Evolutionary conservation across 352 stramenopile genomes (phyloP).

Genomic region (Phytophthora megakarya): DNA sequence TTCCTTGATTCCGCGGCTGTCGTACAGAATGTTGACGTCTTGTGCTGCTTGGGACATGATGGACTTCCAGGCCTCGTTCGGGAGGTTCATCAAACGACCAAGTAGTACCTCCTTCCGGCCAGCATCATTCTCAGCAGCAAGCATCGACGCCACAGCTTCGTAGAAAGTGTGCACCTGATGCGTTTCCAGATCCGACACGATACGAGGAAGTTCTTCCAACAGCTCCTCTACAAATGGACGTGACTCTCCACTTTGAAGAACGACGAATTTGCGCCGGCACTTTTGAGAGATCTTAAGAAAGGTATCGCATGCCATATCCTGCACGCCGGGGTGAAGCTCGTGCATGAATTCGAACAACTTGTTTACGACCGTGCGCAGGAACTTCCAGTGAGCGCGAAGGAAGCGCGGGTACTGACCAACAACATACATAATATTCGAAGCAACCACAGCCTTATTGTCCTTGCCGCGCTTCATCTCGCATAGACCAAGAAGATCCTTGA

Average conservation of each 20-base stretch:
- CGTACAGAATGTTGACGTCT: slow-evolving; percentile 83
- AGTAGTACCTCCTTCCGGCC: slow-evolving; percentile 92
- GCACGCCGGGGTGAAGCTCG: slow-evolving; percentile 98
- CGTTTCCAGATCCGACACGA: slow-evolving; percentile 97
- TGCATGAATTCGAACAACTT: slow-evolving; percentile 99
- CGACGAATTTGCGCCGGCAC: slow-evolving; percentile 98
- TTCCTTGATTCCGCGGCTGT: slow-evolving; percentile 80
- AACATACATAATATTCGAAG: slow-evolving; percentile 99
- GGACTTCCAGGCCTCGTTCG: slow-evolving; percentile 92
- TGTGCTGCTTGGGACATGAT: slow-evolving; percentile 82
- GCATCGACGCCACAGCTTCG: slow-evolving; percentile 95
- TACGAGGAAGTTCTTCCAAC: slow-evolving; percentile 93
- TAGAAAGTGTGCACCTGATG: slow-evolving; percentile 99
- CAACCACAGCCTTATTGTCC: slow-evolving; percentile 99
- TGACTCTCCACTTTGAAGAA: slow-evolving; percentile 93
- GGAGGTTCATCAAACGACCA: slow-evolving; percentile 95
- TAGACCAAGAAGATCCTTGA: slow-evolving; percentile 98
- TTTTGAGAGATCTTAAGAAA: slow-evolving; percentile 99
- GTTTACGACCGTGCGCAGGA: slow-evolving; percentile 99
- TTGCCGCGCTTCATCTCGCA: slow-evolving; percentile 99
- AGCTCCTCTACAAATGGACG: slow-evolving; percentile 98
- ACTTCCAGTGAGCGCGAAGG: slow-evolving; percentile 99
- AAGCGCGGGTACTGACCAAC: slow-evolving; percentile 99
- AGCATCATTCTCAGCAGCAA: slow-evolving; percentile 76
- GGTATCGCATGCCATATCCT: slow-evolving; percentile 99